A percentile compares a stretch with the other conserved stretches of the same genome.
Evolutionary conservation across 106 monocot species (phyloP).

Genomic region (Allium fistulosum): DNA sequence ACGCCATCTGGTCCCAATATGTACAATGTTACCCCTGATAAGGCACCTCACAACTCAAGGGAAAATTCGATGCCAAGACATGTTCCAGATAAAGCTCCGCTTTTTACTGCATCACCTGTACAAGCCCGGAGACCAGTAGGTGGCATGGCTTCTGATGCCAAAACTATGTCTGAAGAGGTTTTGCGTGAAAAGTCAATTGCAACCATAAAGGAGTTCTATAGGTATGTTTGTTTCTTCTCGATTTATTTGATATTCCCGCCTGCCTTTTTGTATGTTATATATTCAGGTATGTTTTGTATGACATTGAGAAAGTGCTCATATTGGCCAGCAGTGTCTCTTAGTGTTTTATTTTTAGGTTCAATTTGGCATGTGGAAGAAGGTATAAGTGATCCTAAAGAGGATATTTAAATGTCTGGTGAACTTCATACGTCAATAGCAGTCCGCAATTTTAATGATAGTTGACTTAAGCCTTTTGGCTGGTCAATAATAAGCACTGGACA

Average conservation of each 20-base stretch:
- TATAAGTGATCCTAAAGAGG: no score
- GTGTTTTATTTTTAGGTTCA: no score
- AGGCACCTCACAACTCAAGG: slow-evolving; percentile 10
- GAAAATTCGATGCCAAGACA: slow-evolving; percentile 19
- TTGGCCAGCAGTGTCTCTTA: no score
- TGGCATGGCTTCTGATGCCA: slow-evolving; percentile 25
- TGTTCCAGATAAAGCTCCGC: slow-evolving; percentile 16
- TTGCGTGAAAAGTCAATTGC: slow-evolving; percentile 57
- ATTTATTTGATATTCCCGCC: background rate
- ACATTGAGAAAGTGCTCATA: no score
- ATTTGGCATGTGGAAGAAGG: no score
- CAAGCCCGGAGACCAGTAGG: slow-evolving; percentile 16
- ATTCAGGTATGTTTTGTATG: no score
- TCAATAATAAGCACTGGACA: no score
- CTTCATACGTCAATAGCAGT: no score
- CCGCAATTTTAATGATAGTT: no score
- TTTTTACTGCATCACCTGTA: slow-evolving; percentile 7
- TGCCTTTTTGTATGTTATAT: no score
- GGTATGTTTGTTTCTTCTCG: slow-evolving; percentile 17
- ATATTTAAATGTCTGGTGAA: no score
- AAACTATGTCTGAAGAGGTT: slow-evolving; percentile 40
- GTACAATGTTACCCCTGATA: slow-evolving; percentile 15
- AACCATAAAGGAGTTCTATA: slow-evolving; percentile 77
- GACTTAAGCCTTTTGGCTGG: no score
- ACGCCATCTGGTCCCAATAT: slow-evolving; percentile 37